Percentiles rank a stretch among this genome's conserved stretches.
phyloP scores from a whole-genome alignment of 306 rosid species.

The Trichosanthes cucumerina region DNA sequence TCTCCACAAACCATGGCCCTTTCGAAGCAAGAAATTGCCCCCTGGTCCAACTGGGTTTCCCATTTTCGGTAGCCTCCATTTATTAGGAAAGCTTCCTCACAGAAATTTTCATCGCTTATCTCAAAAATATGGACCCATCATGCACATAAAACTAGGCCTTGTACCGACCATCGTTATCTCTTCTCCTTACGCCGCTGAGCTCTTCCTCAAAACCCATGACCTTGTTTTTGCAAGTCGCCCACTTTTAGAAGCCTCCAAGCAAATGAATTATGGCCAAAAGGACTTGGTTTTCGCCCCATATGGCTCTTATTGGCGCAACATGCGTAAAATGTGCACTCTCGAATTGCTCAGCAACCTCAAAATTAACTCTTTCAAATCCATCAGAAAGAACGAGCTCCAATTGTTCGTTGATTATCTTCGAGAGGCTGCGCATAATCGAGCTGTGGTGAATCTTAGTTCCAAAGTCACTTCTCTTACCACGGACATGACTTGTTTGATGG shows the following conservation, averaged over 20 bases:
- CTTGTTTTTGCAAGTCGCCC: conserved; percentile 54
- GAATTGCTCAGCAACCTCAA: conserved; percentile 43
- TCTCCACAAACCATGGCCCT: conserved; percentile 14
- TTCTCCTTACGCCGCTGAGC: conserved; percentile 57
- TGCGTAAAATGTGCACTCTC: conserved; percentile 54
- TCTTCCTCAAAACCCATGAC: conserved; percentile 55
- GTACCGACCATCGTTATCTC: conserved; percentile 47
- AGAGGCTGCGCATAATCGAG: conserved; percentile 22
- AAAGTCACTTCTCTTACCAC: conserved; percentile 23
- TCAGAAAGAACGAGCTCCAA: conserved; percentile 44
- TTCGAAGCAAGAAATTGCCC: conserved; percentile 31
- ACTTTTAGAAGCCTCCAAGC: conserved; percentile 21
- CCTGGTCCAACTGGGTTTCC: conserved; percentile 66
- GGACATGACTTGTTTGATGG: conserved; percentile 38
- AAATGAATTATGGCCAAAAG: conserved; percentile 35
- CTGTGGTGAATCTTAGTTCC: conserved; percentile 35
- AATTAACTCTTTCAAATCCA: conserved; percentile 31
- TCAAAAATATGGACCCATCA: conserved; percentile 45
- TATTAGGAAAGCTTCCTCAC: conserved; percentile 39
- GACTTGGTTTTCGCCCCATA: conserved; percentile 26
- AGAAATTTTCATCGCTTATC: conserved; percentile 32
- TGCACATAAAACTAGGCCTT: conserved; percentile 44
- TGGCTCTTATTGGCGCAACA: conserved; percentile 66
- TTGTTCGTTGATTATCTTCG: conserved; percentile 19
- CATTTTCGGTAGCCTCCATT: conserved; percentile 41